Base-by-base conservation (phyloP, 2,329 filamentous ascomycete genomes). In the Magnaporthales sp. region DNA sequence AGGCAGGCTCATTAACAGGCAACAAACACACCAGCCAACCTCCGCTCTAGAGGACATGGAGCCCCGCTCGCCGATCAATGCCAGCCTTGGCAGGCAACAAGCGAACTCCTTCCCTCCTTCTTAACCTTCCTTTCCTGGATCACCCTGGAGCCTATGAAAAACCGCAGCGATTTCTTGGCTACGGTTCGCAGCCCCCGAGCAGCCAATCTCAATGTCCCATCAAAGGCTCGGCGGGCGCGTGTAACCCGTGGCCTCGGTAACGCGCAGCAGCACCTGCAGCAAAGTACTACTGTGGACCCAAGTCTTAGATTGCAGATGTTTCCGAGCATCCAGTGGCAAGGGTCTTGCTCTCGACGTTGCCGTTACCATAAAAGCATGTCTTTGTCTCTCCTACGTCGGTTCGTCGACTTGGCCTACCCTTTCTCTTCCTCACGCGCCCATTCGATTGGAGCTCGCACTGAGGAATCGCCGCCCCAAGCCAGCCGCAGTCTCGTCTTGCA, bases 361-460 rank as follows among this genome's bases (percentile, higher is more conserved):
- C 56, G 56, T 60, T 60, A 60, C 56, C 56, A 60, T 60, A 60
- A 60, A 60, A 60, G 56, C 56, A 60, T 27, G 56, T 27, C 56
- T 60, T 51, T 60, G 56, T 13, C 56, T 27, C 56, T 60, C 56
- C 56, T 26, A 26, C 13, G 5, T 26, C 56, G 24, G 1, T 15
- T 24, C 24, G 22, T 8, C 11, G 56, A 27, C 22, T 24, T 46
- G 9, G 15, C 4, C 22, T 60, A 13, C 5, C 22, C 15, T 29
- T 27, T 24, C 24, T 60, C 22, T 60, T 27, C 26, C 56, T 27
- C 56, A 60, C 56, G 56, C 56, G 56, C 56, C 56, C 56, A 60
- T 60, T 60, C 11, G 56, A 27, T 60, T 60, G 56, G 56, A 60
- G 56, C 56, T 60, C 56, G 56, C 56, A 60, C 56, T 29, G 56